phyloP scores from a whole-genome alignment of 768 basidiomycete species.

The Pholiota conissans region DNA sequence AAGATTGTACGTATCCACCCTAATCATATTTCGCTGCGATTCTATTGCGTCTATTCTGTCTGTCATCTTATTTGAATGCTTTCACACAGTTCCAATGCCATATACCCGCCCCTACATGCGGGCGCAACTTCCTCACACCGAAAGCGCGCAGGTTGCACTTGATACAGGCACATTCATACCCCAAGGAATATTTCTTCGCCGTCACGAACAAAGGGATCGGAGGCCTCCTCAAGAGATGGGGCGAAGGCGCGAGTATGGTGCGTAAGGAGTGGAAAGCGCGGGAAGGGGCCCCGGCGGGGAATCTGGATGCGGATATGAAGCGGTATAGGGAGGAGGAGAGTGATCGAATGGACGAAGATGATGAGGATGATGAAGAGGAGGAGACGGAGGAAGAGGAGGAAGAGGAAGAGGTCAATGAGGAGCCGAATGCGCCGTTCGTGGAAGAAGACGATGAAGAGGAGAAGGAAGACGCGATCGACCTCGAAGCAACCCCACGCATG shows the following conservation, averaged over 20 bases:
- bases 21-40: constrained; percentile 2
- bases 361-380: constrained; percentile 23
- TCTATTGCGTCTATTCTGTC: constrained; percentile 8
- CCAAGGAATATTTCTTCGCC: constrained; percentile 88
- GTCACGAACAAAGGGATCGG: constrained; percentile 92
- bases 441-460: constrained; percentile 22
- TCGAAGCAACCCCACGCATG: constrained; percentile 29
- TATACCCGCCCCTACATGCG: constrained; percentile 49
- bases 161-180: constrained; percentile 79
- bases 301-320: constrained; percentile 14
- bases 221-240: constrained; percentile 76
- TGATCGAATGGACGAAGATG: constrained; percentile 28
- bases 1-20: constrained; percentile 66
- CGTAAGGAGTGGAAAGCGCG: constrained; percentile 68
- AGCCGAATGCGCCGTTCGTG: constrained; percentile 8
- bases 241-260: constrained; percentile 80
- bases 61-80: too few species aligned
- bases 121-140: constrained; percentile 65
- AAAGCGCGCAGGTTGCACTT: constrained; percentile 80
- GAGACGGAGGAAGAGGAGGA: constrained; percentile 19
- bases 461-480: constrained; percentile 15
- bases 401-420: constrained; percentile 19
- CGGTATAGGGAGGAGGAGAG: constrained; percentile 24
- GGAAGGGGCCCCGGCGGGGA: constrained; percentile 12
- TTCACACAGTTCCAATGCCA: constrained; percentile 88